Evolutionary conservation across 108 stramenopile genomes (phyloP).

Genomic region (Nannochloropsis granulata): DNA sequence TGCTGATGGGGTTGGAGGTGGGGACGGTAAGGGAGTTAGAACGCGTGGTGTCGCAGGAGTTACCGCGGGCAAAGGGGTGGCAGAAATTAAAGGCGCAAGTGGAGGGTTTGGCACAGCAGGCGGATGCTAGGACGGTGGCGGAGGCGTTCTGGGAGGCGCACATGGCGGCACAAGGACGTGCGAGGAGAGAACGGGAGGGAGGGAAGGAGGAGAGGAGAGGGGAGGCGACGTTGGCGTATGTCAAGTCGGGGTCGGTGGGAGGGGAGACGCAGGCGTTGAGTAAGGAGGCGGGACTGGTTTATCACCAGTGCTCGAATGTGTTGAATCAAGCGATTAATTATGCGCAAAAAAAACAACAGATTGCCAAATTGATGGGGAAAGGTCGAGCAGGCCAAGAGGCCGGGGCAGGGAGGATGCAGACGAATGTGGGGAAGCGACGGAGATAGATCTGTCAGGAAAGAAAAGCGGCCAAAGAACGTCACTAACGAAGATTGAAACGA

Average conservation of each 20-base stretch:
- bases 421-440: no score
- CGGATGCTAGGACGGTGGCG: background rate
- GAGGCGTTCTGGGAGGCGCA: background rate
- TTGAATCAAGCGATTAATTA: background rate
- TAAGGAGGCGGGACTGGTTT: background rate
- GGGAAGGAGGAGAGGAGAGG: background rate
- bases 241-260: background rate
- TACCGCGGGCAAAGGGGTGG: background rate
- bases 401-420: no score
- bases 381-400: no score
- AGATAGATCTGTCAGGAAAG: no score
- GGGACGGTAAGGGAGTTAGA: background rate
- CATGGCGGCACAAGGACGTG: background rate
- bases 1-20: background rate
- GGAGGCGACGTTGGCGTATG: background rate
- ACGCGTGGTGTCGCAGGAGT: background rate
- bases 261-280: background rate
- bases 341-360: background rate
- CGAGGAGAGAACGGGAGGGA: background rate
- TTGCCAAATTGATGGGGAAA: background rate
- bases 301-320: background rate
- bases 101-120: background rate
- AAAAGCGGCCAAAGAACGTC: no score
- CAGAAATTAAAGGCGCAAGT: background rate
- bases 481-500: no score